A percentile compares a stretch with the other conserved stretches of the same genome.
These are phyloP conservation scores for Chlorella variabilis DNA, from an alignment of 163 green algal genomes.

Conservation along the genomic window DNA sequence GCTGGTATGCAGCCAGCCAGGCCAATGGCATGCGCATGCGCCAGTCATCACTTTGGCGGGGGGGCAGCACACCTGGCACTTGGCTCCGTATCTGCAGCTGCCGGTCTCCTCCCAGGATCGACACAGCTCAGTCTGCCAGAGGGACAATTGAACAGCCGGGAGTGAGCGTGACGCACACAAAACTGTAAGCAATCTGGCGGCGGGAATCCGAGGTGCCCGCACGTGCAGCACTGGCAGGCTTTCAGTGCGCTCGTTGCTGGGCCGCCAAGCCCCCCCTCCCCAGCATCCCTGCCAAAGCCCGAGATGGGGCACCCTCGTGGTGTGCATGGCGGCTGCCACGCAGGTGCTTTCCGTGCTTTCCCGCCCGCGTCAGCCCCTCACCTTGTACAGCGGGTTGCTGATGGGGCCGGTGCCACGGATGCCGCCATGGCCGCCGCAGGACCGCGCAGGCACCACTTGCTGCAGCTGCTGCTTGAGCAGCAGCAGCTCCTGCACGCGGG, in stretches of 20 bases:
- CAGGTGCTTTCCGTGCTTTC: too few species aligned
- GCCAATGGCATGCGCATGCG: too few species aligned
- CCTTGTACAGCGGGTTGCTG: slow-evolving; percentile 52
- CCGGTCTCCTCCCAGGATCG: slow-evolving; percentile 84
- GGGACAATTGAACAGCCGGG: background rate
- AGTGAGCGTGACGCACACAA: too few species aligned
- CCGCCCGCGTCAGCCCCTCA: slow-evolving; percentile 3
- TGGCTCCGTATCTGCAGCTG: slow-evolving; percentile 78
- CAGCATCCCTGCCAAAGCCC: too few species aligned
- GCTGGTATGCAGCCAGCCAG: too few species aligned
- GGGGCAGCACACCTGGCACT: slow-evolving; percentile 71
- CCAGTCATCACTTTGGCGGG: too few species aligned
- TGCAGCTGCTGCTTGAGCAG: slow-evolving; percentile 21
- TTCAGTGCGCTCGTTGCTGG: too few species aligned
- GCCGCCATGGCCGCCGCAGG: background rate
- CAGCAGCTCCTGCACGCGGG: slow-evolving; percentile 12
- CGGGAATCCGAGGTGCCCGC: too few species aligned
- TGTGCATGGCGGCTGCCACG: too few species aligned
- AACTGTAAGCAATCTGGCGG: background rate
- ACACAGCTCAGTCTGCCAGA: slow-evolving; percentile 88
- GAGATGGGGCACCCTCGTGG: too few species aligned
- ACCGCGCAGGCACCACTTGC: background rate
- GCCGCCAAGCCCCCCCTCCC: too few species aligned
- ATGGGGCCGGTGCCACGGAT: slow-evolving; percentile 29
- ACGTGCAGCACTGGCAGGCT: too few species aligned